A percentile compares a stretch with the other conserved stretches of the same genome.
Evolutionary conservation across 2,329 filamentous ascomycete genomes (phyloP).

Genomic region (Beauveria rudraprayagi): DNA sequence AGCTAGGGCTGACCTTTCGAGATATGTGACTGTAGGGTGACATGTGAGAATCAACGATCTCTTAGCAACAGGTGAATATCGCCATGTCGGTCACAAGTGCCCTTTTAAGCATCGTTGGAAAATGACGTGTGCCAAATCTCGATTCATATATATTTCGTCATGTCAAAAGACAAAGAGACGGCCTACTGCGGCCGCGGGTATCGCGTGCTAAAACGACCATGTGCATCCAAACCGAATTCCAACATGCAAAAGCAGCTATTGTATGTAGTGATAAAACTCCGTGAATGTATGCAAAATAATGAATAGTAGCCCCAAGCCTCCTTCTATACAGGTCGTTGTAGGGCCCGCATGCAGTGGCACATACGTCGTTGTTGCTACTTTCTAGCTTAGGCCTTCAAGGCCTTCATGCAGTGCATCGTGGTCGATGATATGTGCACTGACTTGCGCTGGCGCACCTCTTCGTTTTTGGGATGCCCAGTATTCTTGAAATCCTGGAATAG

Average conservation of each 20-base stretch:
- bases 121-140: background rate
- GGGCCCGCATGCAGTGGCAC: background rate
- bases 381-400: constrained; percentile 28
- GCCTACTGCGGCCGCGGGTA: constrained; percentile 16
- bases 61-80: too few relatives aligned
- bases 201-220: constrained; percentile 12
- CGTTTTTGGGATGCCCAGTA: constrained; percentile 44
- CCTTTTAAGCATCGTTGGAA: background rate
- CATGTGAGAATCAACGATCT: too few relatives aligned
- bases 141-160: constrained; percentile 3
- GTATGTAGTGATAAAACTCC: background rate
- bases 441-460: constrained; percentile 45
- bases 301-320: background rate
- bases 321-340: background rate
- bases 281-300: background rate
- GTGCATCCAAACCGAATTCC: background rate
- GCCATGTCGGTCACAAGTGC: too few relatives aligned
- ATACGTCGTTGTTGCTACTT: background rate
- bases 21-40: too few relatives aligned
- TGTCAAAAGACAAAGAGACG: constrained; percentile 9
- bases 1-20: too few relatives aligned
- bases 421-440: constrained; percentile 51
- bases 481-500: constrained; percentile 62
- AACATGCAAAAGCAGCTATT: background rate
- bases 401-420: constrained; percentile 52